Evolutionary conservation across 176 grass and related monocot genomes (phyloP), one percentile per base, ranked within the genome.

Genomic region (Chloris gayana): DNA sequence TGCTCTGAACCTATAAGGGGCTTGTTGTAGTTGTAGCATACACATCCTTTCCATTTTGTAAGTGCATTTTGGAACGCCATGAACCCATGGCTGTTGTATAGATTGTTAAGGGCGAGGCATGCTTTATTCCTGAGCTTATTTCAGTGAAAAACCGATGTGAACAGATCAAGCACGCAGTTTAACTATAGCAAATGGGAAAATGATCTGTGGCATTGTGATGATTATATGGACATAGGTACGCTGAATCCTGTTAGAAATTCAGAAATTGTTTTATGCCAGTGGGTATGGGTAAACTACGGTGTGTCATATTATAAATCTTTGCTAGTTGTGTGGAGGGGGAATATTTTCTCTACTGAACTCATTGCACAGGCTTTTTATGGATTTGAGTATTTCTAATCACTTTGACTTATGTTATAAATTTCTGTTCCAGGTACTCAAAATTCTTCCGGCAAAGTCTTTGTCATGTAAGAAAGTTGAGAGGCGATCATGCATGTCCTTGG

Each of bases 381-480:
- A 24, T 57, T 24, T 57, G 9, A 37, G 35, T 24, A 57, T 24
- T 57, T 57, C 22, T 57, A n/a, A 57, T 57, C 9, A 3, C 6
- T 57, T 42, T 80, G 7, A n/a, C 51, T 0, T 80, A 22, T 34
- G 44, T 41, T 79, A 59, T 5, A 33, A 59, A 66, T 2, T 31
- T 80, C 50, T 83, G 70, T 86, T 67, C 22, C 80, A 98, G 92
- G 92, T 79, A 67, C 80, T 91, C 5, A 76, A 71, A 84, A 64
- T 91, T 86, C 86, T 98, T 39, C 92, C 95, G 1, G 45, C 54
- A 21, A 89, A 84, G 57, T 95, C 90, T 50, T 35, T 98, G 63
- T 91, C 88, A 19, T 88, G 84, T 80, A 98, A 95, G 78, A 87
- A 89, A 69, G 68, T 98, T 4, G 86, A 91, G 68, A 93, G 82